phyloP scores from a whole-genome alignment of 192 early-diverging fungal species.

The Endogone sp. region DNA sequence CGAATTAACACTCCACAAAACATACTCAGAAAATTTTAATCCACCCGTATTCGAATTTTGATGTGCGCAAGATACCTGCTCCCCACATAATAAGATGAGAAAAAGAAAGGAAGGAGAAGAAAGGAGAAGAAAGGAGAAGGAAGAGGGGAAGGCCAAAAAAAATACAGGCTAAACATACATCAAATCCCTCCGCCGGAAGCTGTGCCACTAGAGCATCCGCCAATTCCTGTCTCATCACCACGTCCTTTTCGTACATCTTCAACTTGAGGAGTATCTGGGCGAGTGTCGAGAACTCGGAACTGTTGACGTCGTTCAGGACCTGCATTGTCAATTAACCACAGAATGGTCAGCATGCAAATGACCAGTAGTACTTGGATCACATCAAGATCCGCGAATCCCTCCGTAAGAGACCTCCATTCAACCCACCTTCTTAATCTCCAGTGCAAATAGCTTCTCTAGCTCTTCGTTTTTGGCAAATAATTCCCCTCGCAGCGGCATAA shows the following conservation, averaged over 20 bases:
- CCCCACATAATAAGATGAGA: no score
- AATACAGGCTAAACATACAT: slow-evolving; percentile 19
- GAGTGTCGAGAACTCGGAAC: slow-evolving; percentile 11
- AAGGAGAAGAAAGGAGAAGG: no score
- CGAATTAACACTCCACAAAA: neutral
- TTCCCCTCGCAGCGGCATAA: slow-evolving; percentile 10
- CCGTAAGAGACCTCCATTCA: no score
- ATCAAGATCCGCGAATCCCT: neutral
- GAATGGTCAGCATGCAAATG: neutral
- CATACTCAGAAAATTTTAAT: no score
- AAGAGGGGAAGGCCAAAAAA: no score
- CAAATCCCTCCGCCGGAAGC: slow-evolving; percentile 3
- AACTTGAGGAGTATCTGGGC: slow-evolving; percentile 10
- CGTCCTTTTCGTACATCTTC: slow-evolving; percentile 13
- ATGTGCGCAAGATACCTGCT: no score
- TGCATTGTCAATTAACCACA: neutral
- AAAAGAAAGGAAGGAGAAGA: no score
- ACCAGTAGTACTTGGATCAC: neutral
- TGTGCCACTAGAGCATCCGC: slow-evolving; percentile 2
- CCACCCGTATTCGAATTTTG: no score
- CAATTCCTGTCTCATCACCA: slow-evolving; percentile 5
- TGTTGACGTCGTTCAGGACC: slow-evolving; percentile 10
- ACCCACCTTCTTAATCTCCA: slow-evolving; percentile 16
- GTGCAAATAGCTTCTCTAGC: slow-evolving; percentile 6
- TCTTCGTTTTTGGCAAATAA: slow-evolving; percentile 4